phyloP scores from a whole-genome alignment of 1,284 basidiomycete species.

The Apiotrichum laibachii region DNA sequence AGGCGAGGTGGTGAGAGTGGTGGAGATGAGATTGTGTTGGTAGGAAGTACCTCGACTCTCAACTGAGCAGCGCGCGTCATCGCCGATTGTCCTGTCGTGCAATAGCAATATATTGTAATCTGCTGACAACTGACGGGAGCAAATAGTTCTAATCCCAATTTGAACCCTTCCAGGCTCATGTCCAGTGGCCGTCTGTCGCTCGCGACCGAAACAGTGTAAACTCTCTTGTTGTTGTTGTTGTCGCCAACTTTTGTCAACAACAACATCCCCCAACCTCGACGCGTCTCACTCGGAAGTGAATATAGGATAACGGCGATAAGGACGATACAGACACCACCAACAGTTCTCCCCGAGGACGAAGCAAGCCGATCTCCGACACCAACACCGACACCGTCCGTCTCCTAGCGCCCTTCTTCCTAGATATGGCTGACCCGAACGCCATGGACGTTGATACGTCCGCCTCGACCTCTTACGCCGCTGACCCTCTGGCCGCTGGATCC shows the following conservation, averaged over 20 bases:
- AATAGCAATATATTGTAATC: not conserved
- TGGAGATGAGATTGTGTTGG: not conserved
- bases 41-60: not conserved
- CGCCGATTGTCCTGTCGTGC: not conserved
- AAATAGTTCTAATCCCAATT: not conserved
- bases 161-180: not conserved
- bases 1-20: not conserved
- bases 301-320: too few relatives aligned
- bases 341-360: not conserved
- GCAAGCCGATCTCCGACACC: not conserved
- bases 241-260: not conserved
- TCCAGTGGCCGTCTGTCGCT: too few relatives aligned
- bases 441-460: slow-evolving; percentile 28
- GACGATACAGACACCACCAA: too few relatives aligned
- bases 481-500: slow-evolving; percentile 1
- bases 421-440: slow-evolving; percentile 18
- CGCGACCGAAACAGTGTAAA: not conserved
- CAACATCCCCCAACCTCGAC: not conserved
- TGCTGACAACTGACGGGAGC: not conserved
- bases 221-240: not conserved
- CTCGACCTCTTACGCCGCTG: not conserved
- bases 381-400: not conserved
- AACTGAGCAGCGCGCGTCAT: not conserved
- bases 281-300: too few relatives aligned
- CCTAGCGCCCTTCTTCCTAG: not conserved